Evolutionary conservation across 345 rosid genomes (phyloP).

Genomic region (Geranium brycei): DNA sequence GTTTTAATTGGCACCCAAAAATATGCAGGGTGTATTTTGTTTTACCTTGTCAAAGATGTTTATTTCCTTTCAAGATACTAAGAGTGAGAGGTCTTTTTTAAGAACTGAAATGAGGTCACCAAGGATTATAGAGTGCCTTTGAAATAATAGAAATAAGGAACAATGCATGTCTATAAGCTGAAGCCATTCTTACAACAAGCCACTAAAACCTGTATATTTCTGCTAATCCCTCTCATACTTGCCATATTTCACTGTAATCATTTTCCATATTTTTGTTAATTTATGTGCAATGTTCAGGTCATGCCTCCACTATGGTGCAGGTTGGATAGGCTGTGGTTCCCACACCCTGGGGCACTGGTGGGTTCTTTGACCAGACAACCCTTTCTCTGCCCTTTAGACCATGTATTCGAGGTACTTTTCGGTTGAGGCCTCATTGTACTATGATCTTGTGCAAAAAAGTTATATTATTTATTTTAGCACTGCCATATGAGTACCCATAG

Average conservation of each 20-base stretch:
- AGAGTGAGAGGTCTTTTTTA: no score
- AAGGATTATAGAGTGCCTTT: neutral
- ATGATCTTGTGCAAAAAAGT: neutral
- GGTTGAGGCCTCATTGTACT: constrained; percentile 4
- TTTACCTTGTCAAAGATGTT: no score
- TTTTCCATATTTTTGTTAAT: constrained; percentile 9
- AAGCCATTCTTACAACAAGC: neutral
- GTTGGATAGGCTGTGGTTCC: constrained; percentile 95
- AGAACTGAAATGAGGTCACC: no score
- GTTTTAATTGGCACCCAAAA: no score
- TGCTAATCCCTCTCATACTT: neutral
- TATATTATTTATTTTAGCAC: neutral
- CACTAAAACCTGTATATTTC: neutral
- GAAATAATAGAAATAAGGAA: neutral
- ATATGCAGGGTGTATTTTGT: no score
- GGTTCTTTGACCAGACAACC: constrained; percentile 93
- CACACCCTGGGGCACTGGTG: constrained; percentile 81
- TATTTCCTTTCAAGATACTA: no score
- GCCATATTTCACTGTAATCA: neutral
- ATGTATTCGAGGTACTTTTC: constrained; percentile 74
- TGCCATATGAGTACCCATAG: neutral
- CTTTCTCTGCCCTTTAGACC: constrained; percentile 93
- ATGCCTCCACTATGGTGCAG: constrained; percentile 99
- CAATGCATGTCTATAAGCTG: neutral
- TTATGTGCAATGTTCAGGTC: constrained; percentile 37